A percentile compares a stretch with the other conserved stretches of the same genome.
phyloP scores from a whole-genome alignment of 495 filamentous ascomycete species.

The Aspergillus cavernicola region DNA sequence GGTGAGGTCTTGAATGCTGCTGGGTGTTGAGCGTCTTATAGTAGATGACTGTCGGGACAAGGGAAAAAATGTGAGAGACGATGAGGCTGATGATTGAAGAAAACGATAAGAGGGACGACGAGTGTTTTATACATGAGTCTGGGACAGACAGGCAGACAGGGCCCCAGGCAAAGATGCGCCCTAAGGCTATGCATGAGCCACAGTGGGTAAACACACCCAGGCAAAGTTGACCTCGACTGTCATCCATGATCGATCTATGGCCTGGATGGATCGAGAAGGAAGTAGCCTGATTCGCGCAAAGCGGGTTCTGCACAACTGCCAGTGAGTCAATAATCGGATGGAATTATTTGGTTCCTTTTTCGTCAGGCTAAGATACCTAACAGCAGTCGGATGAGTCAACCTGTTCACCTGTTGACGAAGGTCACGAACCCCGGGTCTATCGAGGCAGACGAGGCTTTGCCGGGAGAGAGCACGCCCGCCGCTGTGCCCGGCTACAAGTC shows the following conservation, averaged over 20 bases:
- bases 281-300: slow-evolving; percentile 1
- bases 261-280: neutral
- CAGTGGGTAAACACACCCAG: neutral
- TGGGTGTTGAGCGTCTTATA: no score
- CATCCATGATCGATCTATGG: neutral
- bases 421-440: no score
- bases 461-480: neutral
- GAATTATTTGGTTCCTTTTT: neutral
- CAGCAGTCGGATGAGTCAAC: no score
- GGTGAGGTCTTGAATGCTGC: no score
- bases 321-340: neutral
- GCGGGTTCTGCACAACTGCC: neutral
- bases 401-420: no score
- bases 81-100: neutral
- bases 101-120: neutral
- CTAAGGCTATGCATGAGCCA: slow-evolving; percentile 1
- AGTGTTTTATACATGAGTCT: neutral
- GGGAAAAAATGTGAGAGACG: neutral
- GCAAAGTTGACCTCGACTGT: neutral
- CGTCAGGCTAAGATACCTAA: no score
- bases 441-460: neutral
- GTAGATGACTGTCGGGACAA: neutral
- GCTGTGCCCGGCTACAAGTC: no score
- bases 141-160: neutral
- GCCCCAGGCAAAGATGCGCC: neutral